Evolutionary conservation across 192 early-diverging fungal species (phyloP).

Genomic region (Radiomyces spectabilis): DNA sequence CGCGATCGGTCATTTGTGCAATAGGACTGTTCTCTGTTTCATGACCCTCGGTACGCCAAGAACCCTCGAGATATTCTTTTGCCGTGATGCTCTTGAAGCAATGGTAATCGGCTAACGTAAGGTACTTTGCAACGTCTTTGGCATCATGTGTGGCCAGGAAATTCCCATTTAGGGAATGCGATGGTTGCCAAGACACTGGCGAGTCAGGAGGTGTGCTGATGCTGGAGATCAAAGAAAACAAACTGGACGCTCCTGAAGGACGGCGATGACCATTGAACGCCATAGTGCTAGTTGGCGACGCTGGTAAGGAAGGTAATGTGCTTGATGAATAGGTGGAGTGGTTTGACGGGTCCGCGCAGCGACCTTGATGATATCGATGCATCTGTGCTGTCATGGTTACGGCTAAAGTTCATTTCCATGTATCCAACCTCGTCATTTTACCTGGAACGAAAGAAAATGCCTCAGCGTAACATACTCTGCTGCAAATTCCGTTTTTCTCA

Average conservation of each 20-base stretch:
- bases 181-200: background rate
- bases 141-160: no score
- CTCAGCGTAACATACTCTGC: constrained; percentile 20
- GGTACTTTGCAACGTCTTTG: constrained; percentile 24
- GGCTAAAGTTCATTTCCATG: no score
- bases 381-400: no score
- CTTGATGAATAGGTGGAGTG: background rate
- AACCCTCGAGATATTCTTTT: constrained; percentile 16
- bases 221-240: background rate
- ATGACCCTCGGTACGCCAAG: background rate
- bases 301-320: background rate
- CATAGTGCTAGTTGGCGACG: background rate
- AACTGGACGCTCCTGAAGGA: constrained; percentile 1
- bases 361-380: no score
- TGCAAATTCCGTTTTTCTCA: constrained; percentile 30
- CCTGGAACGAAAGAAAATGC: constrained; percentile 1
- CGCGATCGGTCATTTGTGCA: constrained; percentile 24
- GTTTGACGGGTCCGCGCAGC: no score
- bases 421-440: background rate
- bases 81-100: constrained; percentile 26
- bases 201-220: no score
- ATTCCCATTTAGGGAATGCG: constrained; percentile 7
- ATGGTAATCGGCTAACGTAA: constrained; percentile 37
- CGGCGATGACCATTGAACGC: background rate
- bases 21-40: no score